Base-by-base conservation (phyloP, 2,329 filamentous ascomycete genomes). In the Cytospora piceicola region DNA sequence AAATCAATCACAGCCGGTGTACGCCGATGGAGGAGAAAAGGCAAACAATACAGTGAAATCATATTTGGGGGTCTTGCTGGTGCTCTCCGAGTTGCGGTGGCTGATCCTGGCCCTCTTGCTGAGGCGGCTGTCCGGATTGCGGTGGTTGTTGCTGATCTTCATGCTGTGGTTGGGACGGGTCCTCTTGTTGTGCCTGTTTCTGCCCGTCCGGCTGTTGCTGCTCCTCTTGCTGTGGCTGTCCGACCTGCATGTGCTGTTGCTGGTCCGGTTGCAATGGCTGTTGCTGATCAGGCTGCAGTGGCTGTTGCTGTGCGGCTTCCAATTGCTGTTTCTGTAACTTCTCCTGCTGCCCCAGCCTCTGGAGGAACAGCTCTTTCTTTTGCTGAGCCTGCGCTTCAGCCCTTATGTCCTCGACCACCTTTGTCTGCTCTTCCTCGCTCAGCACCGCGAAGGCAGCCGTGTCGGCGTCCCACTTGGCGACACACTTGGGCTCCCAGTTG, bases 401-500 rank as follows among this genome's bases (percentile, higher is more conserved):
- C 61, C 79, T 74, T 34, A 80, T 75, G 39, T 75, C 69, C n/a
- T 73, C 77, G 7, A 82, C 75, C 52, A 79, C 75, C 67, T 80
- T 79, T 62, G 83, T 82, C 74, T 89, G 84, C 70, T 90, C 87
- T 57, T 87, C 85, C 9, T 84, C 81, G 0, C 84, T 75, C 7
- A 90, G 76, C 30, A 79, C 79, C 7, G 86, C 83, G 75, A 88
- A 91, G 24, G 81, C 82, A 2, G 83, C 85, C 0, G 85, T 85
- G 70, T 90, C 84, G 69, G 82, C 81, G 69, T 91, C 89, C 89
- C 89, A 92, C 70, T 83, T 78, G 30, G 78, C 79, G 14, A 91
- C 86, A 70, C 89, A 91, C 5, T 87, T 83, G 6, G 78, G 74
- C 53, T 87, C 82, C 89, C 89, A 91, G 72, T 91, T 91, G 76